These are phyloP conservation scores for Theileria sp. DNA, from an alignment of 169 alveolate species.

Conservation along the genomic window DNA sequence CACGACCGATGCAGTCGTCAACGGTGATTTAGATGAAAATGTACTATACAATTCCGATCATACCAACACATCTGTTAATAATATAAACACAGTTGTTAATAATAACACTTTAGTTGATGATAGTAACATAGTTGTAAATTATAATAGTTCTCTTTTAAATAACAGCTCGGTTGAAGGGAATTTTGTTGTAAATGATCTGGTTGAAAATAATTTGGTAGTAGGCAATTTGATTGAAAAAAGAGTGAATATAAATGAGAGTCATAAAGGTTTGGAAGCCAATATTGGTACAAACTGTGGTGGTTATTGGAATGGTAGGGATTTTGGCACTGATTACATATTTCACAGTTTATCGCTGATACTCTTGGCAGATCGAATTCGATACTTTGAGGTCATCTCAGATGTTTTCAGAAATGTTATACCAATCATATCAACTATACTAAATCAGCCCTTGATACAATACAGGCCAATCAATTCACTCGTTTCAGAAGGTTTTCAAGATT, in stretches of 20 bases:
- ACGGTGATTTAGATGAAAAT: background rate
- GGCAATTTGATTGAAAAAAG: background rate
- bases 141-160: too few species aligned
- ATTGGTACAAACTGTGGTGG: constrained; percentile 13
- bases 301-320: constrained; percentile 14
- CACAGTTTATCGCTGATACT: constrained; percentile 31
- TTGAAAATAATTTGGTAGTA: background rate
- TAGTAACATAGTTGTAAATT: background rate
- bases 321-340: constrained; percentile 17
- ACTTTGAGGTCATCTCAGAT: constrained; percentile 29
- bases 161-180: background rate
- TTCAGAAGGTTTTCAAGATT: background rate
- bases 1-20: background rate
- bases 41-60: background rate
- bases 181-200: too few species aligned
- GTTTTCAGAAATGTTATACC: constrained; percentile 47
- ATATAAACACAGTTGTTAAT: background rate
- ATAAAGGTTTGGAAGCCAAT: constrained; percentile 4
- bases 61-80: background rate
- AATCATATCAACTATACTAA: constrained; percentile 54
- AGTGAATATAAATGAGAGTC: constrained; percentile 5
- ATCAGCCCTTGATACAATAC: constrained; percentile 59
- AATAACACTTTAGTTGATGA: background rate
- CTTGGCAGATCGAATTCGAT: constrained; percentile 27
- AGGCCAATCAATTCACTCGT: constrained; percentile 32